phyloP scores from a whole-genome alignment of 2,329 filamentous ascomycete genomes.

The Neonectria coccinea region DNA sequence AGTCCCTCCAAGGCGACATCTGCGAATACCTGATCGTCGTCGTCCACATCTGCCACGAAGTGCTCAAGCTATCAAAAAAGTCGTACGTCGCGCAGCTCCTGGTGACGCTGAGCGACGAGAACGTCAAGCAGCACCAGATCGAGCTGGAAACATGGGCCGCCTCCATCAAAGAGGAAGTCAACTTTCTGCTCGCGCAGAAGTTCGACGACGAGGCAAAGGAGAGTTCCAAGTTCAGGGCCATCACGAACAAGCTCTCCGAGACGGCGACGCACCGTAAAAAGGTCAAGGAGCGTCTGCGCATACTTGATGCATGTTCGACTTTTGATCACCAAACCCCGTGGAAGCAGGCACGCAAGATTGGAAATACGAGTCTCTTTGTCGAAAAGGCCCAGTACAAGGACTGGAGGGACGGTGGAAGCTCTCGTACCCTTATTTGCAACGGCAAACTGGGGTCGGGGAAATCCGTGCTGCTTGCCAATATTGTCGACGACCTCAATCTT shows the following conservation, averaged over 20 bases:
- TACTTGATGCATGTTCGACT: slow-evolving; percentile 55
- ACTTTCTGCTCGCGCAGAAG: slow-evolving; percentile 42
- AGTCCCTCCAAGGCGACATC: slow-evolving; percentile 50
- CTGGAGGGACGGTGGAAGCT: slow-evolving; percentile 28
- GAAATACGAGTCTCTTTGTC: slow-evolving; percentile 48
- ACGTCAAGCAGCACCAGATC: slow-evolving; percentile 48
- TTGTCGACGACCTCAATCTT: slow-evolving; percentile 54
- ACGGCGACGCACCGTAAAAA: slow-evolving; percentile 3
- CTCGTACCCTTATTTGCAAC: slow-evolving; percentile 48
- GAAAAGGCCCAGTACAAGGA: slow-evolving; percentile 24
- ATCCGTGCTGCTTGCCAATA: slow-evolving; percentile 58
- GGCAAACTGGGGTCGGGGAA: slow-evolving; percentile 60
- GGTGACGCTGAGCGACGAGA: slow-evolving; percentile 46
- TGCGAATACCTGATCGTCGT: slow-evolving; percentile 57
- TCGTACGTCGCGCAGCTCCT: slow-evolving; percentile 48
- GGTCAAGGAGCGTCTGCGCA: slow-evolving; percentile 33
- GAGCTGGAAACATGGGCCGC: slow-evolving; percentile 51
- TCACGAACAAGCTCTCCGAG: slow-evolving; percentile 1
- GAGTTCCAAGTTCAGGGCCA: slow-evolving; percentile 36
- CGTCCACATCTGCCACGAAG: slow-evolving; percentile 52
- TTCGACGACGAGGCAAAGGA: slow-evolving; percentile 38
- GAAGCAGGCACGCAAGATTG: slow-evolving; percentile 56
- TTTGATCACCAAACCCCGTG: slow-evolving; percentile 55
- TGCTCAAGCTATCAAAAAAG: slow-evolving; percentile 50
- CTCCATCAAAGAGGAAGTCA: slow-evolving; percentile 50